Evolutionary conservation across 163 green algal species (phyloP).

Genomic region (Scenedesmus sp.): DNA sequence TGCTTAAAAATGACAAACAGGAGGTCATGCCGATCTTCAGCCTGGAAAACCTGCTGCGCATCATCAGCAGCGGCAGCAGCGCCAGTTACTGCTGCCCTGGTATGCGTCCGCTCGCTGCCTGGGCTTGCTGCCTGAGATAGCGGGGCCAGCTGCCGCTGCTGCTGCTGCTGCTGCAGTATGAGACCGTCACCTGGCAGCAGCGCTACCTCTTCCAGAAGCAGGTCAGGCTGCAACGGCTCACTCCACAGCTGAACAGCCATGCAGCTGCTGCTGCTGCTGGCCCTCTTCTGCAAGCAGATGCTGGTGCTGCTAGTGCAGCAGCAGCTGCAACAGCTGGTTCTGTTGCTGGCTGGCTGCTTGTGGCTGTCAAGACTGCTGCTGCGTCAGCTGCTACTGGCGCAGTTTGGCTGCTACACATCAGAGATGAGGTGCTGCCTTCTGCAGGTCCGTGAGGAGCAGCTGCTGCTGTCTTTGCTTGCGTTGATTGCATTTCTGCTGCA

Average conservation of each 20-base stretch:
- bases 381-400: not conserved
- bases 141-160: not conserved
- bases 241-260: not conserved
- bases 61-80: not conserved
- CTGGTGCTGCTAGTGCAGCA: not conserved
- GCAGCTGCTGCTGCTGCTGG: not conserved
- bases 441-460: not conserved
- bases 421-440: not conserved
- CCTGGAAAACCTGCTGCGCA: not conserved
- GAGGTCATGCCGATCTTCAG: not conserved
- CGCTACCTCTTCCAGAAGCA: conserved; percentile 1
- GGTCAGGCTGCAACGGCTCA: not conserved
- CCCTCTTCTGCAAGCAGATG: too few species aligned
- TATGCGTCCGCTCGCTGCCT: not conserved
- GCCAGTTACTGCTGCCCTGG: not conserved
- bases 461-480: not conserved
- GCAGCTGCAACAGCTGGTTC: not conserved
- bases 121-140: not conserved
- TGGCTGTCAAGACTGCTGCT: not conserved
- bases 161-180: not conserved
- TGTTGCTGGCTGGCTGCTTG: not conserved
- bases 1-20: not conserved
- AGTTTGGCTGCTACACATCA: not conserved
- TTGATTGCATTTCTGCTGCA: not conserved
- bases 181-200: not conserved